Base-by-base conservation (phyloP, 306 rosid species). In the Fagus sylvatica region DNA sequence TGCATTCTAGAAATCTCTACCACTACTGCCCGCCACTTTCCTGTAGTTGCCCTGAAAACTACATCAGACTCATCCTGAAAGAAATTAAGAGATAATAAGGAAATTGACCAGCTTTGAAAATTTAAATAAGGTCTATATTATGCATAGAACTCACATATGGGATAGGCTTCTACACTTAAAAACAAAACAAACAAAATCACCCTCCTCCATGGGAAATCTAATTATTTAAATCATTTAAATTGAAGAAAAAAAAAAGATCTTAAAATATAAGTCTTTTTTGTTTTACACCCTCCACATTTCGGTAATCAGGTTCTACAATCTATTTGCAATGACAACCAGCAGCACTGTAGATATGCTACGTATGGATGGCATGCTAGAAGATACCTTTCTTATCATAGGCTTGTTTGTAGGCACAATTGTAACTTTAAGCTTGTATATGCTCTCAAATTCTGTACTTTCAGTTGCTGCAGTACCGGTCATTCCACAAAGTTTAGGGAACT, bases 401-500 rank as follows among this genome's bases (percentile, higher is more conserved):
- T 84, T 95, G 87, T 95, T 95, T 79, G 98, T 95, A 53, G 98
- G 98, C 48, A 95, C 98, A 30, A 92, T 89, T 84, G 90, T 91
- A 84, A 95, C 98, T 91, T 92, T 92, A 76, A 95, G 98, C 85
- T 91, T 95, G 90, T 95, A 95, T 80, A 95, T 95, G 85, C 98
- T 95, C 84, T 95, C 98, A 87, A 95, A 95, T 85, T 95, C 98
- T 34, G 91, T 87, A 86, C 93, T 89, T 89, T 95, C 98, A 37
- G 98, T 95, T 69, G 97, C 98, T 68, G 98, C 98, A 69, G 98
- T 95, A 57, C 98, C 98, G 78, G 98, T 95, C 98, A 95, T 95
- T 57, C 98, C 98, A 75, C 98, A 95, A 41, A 95, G 98, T 85
- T 95, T 95, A 34, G 98, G 98, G 82, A 95, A 95, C 98, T 95